Base-by-base conservation (phyloP, 208 protist species). In the Porcisia hertigi region DNA sequence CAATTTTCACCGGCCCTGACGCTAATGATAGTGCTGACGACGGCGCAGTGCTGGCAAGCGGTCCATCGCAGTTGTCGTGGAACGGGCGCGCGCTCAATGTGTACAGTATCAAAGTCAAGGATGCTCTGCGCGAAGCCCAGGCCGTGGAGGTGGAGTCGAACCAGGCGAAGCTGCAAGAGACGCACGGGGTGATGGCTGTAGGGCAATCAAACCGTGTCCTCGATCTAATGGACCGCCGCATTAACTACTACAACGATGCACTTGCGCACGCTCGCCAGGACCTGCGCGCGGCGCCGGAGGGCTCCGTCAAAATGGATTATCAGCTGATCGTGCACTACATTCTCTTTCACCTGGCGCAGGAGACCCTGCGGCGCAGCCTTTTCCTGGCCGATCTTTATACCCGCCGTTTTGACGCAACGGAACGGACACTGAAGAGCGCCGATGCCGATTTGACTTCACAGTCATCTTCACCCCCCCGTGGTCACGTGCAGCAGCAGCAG, bases 261-360 rank as follows among this genome's bases (percentile, higher is more conserved):
- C 82, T 97, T 36, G 84, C 78, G 14, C 89, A 95, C 84, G 88
- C 88, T 49, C 85, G 88, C 11, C 86, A 94, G 80, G 93, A 91
- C 73, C 83, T 94, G 41, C 90, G 91, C 67, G 75, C 53, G 9
- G 82, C 87, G 0, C 66, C 72, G 16, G 89, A 93, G 69, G 87
- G 86, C 41, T 75, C 76, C 34, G 59, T 39, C 23, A 79, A 88
- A 79, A 91, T 84, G 25, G 86, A 92, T 76, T 81, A 85, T 69
- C 93, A 95, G 77, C 86, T 97, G 36, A 74, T 95, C 34, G 84
- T 91, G 60, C 93, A 95, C 75, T 97, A 89, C 83, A 78, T 95
- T 23, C 69, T 93, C 43, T 97, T 90, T 69, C 89, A 97, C n/a
- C 85, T 90, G 7, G 81, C 86, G 12, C 75, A 88, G 55, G 88